phyloP scores from a whole-genome alignment of 169 alveolate genomes.

The Plasmodium sp. region DNA sequence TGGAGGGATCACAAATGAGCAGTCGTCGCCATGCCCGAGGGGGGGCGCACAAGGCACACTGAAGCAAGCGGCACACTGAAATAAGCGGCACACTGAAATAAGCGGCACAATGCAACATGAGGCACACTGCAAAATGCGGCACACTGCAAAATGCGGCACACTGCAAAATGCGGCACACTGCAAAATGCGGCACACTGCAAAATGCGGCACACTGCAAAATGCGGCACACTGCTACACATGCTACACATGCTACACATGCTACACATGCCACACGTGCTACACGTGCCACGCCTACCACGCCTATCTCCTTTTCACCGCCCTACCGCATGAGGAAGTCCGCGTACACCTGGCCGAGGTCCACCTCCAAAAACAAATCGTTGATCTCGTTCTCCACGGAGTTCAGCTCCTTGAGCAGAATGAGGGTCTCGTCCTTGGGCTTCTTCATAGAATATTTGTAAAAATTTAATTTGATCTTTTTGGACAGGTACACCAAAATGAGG shows the following conservation, averaged over 20 bases:
- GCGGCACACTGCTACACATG: too few relatives aligned
- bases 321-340: conserved; percentile 24
- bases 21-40: background rate
- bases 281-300: background rate
- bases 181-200: too few relatives aligned
- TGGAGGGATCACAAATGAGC: background rate
- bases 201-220: background rate
- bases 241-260: background rate
- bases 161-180: too few relatives aligned
- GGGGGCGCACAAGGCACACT: background rate
- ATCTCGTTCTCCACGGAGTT: conserved; percentile 56
- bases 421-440: conserved; percentile 65
- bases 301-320: background rate
- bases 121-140: too few relatives aligned
- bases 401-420: conserved; percentile 55
- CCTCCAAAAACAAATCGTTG: conserved; percentile 69
- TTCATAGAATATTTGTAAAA: conserved; percentile 74
- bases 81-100: background rate
- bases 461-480: conserved; percentile 68
- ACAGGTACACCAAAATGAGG: conserved; percentile 19
- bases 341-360: conserved; percentile 31
- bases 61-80: too few relatives aligned
- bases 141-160: background rate
- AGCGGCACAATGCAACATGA: too few relatives aligned
- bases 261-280: too few relatives aligned